phyloP scores from a whole-genome alignment of 345 rosid genomes.

The Acer yangbiense region DNA sequence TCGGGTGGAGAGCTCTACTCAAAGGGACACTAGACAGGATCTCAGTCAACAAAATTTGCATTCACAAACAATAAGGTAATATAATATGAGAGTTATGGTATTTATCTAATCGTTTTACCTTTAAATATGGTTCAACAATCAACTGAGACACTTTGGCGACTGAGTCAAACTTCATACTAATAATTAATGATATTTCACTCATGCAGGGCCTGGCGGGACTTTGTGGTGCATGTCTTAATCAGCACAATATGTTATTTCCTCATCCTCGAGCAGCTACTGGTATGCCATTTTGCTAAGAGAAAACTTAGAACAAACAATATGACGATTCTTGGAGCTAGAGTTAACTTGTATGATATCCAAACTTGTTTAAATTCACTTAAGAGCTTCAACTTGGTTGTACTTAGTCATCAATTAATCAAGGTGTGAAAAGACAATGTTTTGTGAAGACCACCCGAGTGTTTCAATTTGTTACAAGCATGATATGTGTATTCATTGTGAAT shows the following conservation, averaged over 20 bases:
- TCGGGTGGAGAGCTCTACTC: conserved; percentile 54
- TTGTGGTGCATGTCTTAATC: conserved; percentile 85
- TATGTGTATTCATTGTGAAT: background rate
- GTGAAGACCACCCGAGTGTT: background rate
- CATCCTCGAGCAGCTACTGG: conserved; percentile 93
- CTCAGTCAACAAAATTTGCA: conserved; percentile 45
- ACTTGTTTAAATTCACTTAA: background rate
- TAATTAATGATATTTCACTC: conserved; percentile 6
- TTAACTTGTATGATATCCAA: background rate
- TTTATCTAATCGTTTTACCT: conserved; percentile 1
- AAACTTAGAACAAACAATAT: background rate
- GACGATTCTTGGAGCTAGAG: background rate
- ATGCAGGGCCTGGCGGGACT: conserved; percentile 93
- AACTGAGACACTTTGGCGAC: background rate
- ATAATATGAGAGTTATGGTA: background rate
- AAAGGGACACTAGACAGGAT: conserved; percentile 47
- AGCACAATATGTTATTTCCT: conserved; percentile 93
- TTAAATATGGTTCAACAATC: background rate
- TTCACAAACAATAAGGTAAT: conserved; percentile 61
- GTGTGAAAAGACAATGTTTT: too few relatives aligned
- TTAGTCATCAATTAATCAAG: background rate
- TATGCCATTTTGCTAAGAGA: conserved; percentile 38
- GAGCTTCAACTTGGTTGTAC: background rate
- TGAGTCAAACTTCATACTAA: background rate
- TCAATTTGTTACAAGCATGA: background rate